phyloP scores from a whole-genome alignment of 78 protist genomes.

The Chrysochromulina tobinii region DNA sequence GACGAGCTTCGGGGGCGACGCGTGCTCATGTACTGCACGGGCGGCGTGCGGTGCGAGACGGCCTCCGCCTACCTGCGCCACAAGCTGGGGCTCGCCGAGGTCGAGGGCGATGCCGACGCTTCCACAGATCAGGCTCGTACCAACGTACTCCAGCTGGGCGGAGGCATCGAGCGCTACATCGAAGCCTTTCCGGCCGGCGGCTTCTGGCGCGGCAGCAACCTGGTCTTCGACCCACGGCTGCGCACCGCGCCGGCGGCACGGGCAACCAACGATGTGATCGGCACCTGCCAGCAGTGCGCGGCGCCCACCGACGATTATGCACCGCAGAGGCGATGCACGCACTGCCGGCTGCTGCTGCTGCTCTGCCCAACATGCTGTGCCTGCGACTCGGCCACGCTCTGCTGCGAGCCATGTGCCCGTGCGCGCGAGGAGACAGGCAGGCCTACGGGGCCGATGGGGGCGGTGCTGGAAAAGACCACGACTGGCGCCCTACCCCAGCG shows the following conservation, averaged over 20 bases:
- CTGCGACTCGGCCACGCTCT: too few relatives aligned
- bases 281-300: background rate
- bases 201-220: background rate
- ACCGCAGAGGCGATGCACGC: background rate
- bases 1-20: background rate
- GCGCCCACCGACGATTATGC: background rate
- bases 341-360: background rate
- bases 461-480: too few relatives aligned
- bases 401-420: too few relatives aligned
- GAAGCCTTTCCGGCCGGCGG: constrained; percentile 1
- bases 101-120: background rate
- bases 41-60: constrained; percentile 5
- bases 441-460: too few relatives aligned
- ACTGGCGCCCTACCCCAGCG: too few relatives aligned
- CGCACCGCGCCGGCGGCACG: background rate
- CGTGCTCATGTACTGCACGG: constrained; percentile 26
- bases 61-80: background rate
- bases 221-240: background rate
- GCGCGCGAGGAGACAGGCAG: too few relatives aligned
- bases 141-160: background rate
- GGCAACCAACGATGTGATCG: background rate
- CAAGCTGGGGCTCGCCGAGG: background rate
- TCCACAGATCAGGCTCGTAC: too few relatives aligned
- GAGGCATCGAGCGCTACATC: constrained; percentile 1
- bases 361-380: background rate